Evolutionary conservation across 352 stramenopile species (phyloP), one percentile per base, ranked within the genome.

Genomic region (Thraustochytrium striatum): DNA sequence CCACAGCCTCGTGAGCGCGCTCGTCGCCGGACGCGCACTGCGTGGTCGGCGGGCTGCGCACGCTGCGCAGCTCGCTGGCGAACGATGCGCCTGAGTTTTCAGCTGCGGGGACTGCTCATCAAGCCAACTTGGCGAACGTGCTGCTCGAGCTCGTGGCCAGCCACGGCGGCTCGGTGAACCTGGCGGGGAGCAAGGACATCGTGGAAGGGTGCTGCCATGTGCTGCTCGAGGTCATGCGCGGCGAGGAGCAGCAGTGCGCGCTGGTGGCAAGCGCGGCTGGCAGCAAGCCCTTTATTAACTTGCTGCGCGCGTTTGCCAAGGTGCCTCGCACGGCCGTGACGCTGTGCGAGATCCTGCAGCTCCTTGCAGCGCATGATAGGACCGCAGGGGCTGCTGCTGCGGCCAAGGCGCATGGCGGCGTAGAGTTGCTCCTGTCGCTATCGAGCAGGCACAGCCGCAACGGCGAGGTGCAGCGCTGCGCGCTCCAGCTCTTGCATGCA

Each of bases 61-160:
- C 50, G 35, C 59, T 70, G 36, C 59, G 59, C 9, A 25, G 53
- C 13, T 53, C 38, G 7, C 5, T 52, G n/a, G 59, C 50, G 36
- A 59, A 19, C 25, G 33, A 19, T 33, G 59, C 59, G 41, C n/a
- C n/a, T n/a, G n/a, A n/a, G n/a, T n/a, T n/a, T n/a, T n/a, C n/a
- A n/a, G 21, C 59, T 0, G 13, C 33, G 25, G 41, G 41, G 5
- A 8, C 33, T 0, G 8, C 33, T 19, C 52, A 59, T 19, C 52
- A 59, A 25, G 52, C 25, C 25, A 70, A 16, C 30, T 70, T 70
- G 16, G 59, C 59, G 36, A n/a, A n/a, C n/a, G n/a, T n/a, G n/a
- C n/a, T n/a, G n/a, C n/a, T n/a, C n/a, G 59, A 70, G 16, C 59
- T 70, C 13, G 50, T 70, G 16, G 41, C 41, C 21, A 70, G 53